phyloP scores from a whole-genome alignment of 177 flowering plant species.

The Vitis hybrid region DNA sequence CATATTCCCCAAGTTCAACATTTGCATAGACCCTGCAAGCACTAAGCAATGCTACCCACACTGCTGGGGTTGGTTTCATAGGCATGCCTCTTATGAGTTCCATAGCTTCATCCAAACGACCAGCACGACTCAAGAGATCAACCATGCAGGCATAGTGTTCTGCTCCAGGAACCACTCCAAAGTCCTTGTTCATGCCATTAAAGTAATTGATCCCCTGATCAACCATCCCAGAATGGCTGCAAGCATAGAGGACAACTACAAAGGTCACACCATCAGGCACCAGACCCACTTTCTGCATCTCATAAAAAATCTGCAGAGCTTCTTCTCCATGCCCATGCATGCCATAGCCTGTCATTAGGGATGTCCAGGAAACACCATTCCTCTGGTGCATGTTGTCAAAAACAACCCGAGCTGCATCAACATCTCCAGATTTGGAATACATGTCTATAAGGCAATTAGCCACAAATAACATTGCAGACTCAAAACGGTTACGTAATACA shows the following conservation, averaged over 20 bases:
- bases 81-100: neutral
- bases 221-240: constrained; percentile 2
- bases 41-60: neutral
- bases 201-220: neutral
- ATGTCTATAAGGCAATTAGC: constrained; percentile 51
- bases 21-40: neutral
- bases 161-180: neutral
- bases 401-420: neutral
- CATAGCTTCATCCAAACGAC: constrained; percentile 1
- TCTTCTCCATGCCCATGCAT: neutral
- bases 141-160: neutral
- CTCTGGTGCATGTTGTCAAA: neutral
- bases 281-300: neutral
- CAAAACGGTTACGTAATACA: constrained; percentile 24
- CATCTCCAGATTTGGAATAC: constrained; percentile 18
- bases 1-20: neutral
- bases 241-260: neutral
- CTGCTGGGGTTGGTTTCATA: neutral
- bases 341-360: constrained; percentile 2
- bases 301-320: neutral
- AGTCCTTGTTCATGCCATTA: neutral
- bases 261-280: neutral
- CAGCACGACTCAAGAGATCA: constrained; percentile 1
- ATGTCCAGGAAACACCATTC: neutral
- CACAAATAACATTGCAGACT: constrained; percentile 26